phyloP scores from a whole-genome alignment of 495 filamentous ascomycete genomes.

The Neurospora sp. region DNA sequence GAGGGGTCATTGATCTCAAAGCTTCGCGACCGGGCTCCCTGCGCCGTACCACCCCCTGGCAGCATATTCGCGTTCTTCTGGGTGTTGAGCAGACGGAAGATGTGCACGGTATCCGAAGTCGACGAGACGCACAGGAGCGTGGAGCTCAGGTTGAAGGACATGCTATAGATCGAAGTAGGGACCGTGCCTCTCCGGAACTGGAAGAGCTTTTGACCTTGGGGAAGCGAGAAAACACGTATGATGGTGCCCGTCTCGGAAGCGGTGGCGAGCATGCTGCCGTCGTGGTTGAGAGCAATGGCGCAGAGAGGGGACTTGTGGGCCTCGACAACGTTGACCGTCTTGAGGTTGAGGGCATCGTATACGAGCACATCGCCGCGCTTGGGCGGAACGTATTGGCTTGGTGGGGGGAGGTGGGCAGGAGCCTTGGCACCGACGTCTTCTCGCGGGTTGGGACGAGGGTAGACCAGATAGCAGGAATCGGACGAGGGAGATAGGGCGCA shows the following conservation, averaged over 20 bases:
- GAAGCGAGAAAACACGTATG: slow-evolving; percentile 87
- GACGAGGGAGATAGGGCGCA: slow-evolving; percentile 88
- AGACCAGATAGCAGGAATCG: slow-evolving; percentile 90
- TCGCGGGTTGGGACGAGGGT: slow-evolving; percentile 77
- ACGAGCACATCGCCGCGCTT: slow-evolving; percentile 89
- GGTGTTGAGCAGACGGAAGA: slow-evolving; percentile 60
- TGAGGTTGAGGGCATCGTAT: slow-evolving; percentile 75
- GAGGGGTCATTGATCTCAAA: slow-evolving; percentile 39
- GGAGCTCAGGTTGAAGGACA: slow-evolving; percentile 96
- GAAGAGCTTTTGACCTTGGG: slow-evolving; percentile 79
- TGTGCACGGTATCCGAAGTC: slow-evolving; percentile 92
- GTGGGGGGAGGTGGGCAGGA: slow-evolving; percentile 80
- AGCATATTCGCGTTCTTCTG: neutral
- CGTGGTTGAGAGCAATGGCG: slow-evolving; percentile 78
- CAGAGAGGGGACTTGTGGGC: slow-evolving; percentile 90
- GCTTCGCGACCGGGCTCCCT: slow-evolving; percentile 29
- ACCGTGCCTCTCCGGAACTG: slow-evolving; percentile 93
- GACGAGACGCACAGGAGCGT: slow-evolving; percentile 92
- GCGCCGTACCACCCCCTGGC: slow-evolving; percentile 5
- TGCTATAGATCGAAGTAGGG: slow-evolving; percentile 89
- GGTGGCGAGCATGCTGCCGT: slow-evolving; percentile 88
- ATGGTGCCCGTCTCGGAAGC: slow-evolving; percentile 97
- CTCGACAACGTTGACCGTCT: slow-evolving; percentile 87
- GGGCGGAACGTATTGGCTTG: slow-evolving; percentile 60
- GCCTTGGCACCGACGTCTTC: slow-evolving; percentile 43